Evolutionary conservation across 208 protist genomes (phyloP).

Genomic region (Polymyxa betae): DNA sequence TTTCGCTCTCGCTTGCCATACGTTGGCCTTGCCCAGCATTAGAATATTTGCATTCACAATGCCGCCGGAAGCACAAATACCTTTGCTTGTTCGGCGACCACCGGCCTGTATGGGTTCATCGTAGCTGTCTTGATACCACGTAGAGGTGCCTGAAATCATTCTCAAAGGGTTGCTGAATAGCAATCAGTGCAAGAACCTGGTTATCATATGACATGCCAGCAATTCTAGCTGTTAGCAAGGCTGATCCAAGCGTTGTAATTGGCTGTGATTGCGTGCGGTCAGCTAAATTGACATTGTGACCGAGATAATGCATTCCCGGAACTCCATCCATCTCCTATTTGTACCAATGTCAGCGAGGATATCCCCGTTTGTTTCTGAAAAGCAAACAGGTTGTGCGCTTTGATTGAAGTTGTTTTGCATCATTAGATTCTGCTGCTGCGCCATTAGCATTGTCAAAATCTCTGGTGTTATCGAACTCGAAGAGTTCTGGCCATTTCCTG

Average conservation of each 20-base stretch:
- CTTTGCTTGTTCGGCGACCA: conserved; percentile 29
- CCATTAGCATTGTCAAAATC: conserved; percentile 40
- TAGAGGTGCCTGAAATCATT: not conserved
- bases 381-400: no score
- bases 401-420: not conserved
- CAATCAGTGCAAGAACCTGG: not conserved
- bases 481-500: not conserved
- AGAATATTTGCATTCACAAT: not conserved
- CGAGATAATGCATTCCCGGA: not conserved
- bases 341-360: no score
- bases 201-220: conserved; percentile 49
- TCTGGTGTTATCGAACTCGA: not conserved
- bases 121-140: conserved; percentile 41
- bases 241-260: conserved; percentile 43
- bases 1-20: not conserved
- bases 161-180: not conserved
- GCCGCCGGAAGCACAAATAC: not conserved
- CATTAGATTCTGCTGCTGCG: conserved; percentile 9
- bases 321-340: not conserved
- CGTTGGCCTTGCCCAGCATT: not conserved
- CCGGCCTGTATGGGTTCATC: conserved; percentile 50
- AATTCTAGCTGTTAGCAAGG: not conserved
- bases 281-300: not conserved
- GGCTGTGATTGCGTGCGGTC: not conserved
- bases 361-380: no score